phyloP scores from a whole-genome alignment of 768 basidiomycete genomes.

The Mrakia hoshinonis region DNA sequence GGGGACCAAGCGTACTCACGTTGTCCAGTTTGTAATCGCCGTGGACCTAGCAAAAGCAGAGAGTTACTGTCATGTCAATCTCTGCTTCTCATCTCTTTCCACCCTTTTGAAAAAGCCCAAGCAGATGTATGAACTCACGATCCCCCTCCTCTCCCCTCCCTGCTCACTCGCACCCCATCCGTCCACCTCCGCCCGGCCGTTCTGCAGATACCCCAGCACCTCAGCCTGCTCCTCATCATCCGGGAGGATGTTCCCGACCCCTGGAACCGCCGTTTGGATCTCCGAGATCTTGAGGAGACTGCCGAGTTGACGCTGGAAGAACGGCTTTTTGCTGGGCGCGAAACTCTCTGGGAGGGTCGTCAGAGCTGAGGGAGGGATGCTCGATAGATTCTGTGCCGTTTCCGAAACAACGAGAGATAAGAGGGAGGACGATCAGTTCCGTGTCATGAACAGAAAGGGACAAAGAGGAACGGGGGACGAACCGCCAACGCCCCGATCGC shows the following conservation, averaged over 20 bases:
- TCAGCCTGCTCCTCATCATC: slow-evolving; percentile 35
- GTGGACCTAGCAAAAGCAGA: slow-evolving; percentile 45
- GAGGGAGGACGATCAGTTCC: background rate
- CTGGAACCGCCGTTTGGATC: slow-evolving; percentile 62
- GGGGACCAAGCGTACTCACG: background rate
- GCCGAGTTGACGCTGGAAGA: slow-evolving; percentile 90
- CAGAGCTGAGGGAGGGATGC: slow-evolving; percentile 52
- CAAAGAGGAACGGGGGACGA: background rate
- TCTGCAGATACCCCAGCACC: background rate
- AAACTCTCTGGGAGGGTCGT: slow-evolving; percentile 59
- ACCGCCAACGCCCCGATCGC: background rate
- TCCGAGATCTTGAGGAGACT: slow-evolving; percentile 71
- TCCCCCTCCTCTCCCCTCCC: slow-evolving; percentile 55
- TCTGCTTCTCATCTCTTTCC: too few species aligned
- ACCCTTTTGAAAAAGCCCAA: background rate
- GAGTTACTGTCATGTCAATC: background rate
- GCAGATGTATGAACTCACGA: slow-evolving; percentile 47
- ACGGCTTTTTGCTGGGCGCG: slow-evolving; percentile 61
- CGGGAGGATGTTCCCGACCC: slow-evolving; percentile 54
- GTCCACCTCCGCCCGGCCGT: background rate
- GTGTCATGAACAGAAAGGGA: background rate
- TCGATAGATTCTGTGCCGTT: slow-evolving; percentile 41
- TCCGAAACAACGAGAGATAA: too few species aligned
- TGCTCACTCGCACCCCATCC: slow-evolving; percentile 35
- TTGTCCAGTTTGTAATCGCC: slow-evolving; percentile 99